Conservation (phyloP, 495 filamentous ascomycete species). For the Trichoderma erinaceum region DNA sequence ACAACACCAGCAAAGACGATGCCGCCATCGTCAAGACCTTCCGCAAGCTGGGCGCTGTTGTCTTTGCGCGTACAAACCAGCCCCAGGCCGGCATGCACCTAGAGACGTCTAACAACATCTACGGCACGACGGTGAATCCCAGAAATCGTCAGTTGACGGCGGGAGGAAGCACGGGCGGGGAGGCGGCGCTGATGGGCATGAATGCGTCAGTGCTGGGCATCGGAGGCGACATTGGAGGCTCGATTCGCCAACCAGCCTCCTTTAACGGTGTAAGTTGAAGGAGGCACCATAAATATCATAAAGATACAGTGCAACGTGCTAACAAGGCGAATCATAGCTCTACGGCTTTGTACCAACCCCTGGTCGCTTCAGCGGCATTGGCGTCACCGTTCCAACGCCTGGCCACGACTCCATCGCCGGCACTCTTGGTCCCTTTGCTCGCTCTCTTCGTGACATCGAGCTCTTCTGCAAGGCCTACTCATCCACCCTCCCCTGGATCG, state of each 20-base stretch:
- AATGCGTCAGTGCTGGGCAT: constrained; percentile 58
- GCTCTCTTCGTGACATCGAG: constrained; percentile 10
- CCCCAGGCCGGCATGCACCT: constrained; percentile 58
- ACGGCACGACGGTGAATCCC: constrained; percentile 50
- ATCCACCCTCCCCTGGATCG: neutral
- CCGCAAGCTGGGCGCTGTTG: constrained; percentile 41
- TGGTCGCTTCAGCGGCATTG: neutral
- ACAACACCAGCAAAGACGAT: constrained; percentile 32
- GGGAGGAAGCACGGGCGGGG: constrained; percentile 62
- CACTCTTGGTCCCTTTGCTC: constrained; percentile 2
- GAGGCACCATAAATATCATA: neutral
- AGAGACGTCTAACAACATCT: constrained; percentile 30
- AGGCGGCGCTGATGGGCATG: constrained; percentile 56
- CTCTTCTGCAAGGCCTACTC: constrained; percentile 11
- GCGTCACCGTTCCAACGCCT: constrained; percentile 1
- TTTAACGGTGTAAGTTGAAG: constrained; percentile 49
- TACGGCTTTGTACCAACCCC: constrained; percentile 9
- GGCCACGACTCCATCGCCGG: constrained; percentile 13
- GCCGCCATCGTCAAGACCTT: constrained; percentile 44
- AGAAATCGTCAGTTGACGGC: constrained; percentile 49
- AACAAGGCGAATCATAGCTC: neutral
- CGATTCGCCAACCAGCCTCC: constrained; percentile 59
- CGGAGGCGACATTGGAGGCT: constrained; percentile 65
- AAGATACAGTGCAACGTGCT: neutral
- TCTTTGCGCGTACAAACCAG: constrained; percentile 50